Conservation (phyloP, 306 rosid species). For the Prunus mume region DNA sequence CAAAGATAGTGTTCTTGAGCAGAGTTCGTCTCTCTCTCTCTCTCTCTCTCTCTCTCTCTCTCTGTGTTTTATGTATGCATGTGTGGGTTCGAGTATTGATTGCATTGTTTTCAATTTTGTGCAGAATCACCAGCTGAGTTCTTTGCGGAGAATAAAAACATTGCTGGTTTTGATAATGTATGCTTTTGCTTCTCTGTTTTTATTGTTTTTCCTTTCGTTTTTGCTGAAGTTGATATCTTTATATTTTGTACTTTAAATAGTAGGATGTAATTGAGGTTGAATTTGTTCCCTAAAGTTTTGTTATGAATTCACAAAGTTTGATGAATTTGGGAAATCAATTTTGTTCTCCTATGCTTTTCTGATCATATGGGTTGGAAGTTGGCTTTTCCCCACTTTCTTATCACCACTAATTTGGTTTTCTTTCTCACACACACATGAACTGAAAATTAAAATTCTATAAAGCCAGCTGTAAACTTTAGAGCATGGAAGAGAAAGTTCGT, state of each 20-base stretch:
- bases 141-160: slow-evolving; percentile 93
- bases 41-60: background rate
- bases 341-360: background rate
- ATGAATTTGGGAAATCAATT: background rate
- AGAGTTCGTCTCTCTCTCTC: slow-evolving; percentile 46
- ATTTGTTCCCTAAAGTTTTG: background rate
- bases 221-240: background rate
- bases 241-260: background rate
- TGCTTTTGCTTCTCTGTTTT: slow-evolving; percentile 5
- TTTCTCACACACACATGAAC: background rate
- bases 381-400: background rate
- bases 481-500: background rate
- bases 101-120: background rate
- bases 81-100: slow-evolving; percentile 3
- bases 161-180: slow-evolving; percentile 95
- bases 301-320: background rate
- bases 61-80: background rate
- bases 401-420: background rate
- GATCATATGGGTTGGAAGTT: background rate
- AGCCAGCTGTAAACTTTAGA: background rate
- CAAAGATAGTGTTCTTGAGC: slow-evolving; percentile 75
- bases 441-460: background rate
- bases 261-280: background rate
- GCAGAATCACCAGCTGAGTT: slow-evolving; percentile 96
- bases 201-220: background rate